A percentile compares a stretch with the other conserved stretches of the same genome.
phyloP scores from a whole-genome alignment of 2,329 filamentous ascomycete species.

The Hymenoscyphus fructigenus region DNA sequence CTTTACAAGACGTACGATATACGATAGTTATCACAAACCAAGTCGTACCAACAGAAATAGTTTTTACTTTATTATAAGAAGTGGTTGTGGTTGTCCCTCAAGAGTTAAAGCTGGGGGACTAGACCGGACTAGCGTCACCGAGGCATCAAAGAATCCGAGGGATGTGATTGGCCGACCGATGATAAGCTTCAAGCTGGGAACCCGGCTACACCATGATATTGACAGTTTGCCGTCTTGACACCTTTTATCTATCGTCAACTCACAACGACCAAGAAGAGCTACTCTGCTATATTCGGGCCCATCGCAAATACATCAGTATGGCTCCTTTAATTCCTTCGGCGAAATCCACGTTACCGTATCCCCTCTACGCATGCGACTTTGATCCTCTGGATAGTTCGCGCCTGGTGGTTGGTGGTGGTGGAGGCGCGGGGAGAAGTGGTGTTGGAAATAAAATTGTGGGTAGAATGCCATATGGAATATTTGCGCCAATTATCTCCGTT shows the following conservation, averaged over 20 bases:
- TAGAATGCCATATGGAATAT: conserved; percentile 25
- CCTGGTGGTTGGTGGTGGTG: conserved; percentile 82
- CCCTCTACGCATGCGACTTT: conserved; percentile 85
- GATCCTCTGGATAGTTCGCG: conserved; percentile 75
- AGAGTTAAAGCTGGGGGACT: neutral
- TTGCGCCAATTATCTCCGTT: neutral
- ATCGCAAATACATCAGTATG: conserved; percentile 24
- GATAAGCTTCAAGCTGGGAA: neutral
- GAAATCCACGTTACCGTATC: conserved; percentile 65
- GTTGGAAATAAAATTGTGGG: conserved; percentile 84
- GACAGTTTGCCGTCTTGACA: neutral
- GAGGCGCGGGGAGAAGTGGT: conserved; percentile 76
- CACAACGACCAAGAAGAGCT: neutral
- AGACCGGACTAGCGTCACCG: neutral
- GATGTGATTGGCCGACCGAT: neutral
- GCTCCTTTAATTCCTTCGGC: conserved; percentile 34
- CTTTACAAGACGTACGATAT: no score
- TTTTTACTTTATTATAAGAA: no score
- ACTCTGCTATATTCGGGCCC: neutral
- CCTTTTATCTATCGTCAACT: neutral
- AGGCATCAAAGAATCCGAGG: neutral
- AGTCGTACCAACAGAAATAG: no score
- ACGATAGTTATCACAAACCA: no score
- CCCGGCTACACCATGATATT: neutral
- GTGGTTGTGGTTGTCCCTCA: no score